Evolutionary conservation across 1,284 basidiomycete species (phyloP).

Genomic region (Athelia sp.): DNA sequence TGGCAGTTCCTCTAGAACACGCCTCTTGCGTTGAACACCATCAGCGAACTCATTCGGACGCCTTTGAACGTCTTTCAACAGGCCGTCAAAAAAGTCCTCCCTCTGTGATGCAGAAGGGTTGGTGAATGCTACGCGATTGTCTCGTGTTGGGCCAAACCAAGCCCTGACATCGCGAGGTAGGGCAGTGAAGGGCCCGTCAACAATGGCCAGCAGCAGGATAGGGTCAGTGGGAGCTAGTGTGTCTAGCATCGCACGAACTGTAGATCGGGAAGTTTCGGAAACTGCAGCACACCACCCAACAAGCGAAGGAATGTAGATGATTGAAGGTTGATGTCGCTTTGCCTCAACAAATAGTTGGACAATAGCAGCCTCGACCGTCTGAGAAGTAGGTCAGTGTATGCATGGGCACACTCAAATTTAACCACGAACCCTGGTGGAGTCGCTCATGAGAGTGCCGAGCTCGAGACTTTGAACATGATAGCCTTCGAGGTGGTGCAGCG

Average conservation of each 20-base stretch:
- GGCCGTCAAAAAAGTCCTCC: constrained; percentile 72
- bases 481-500: constrained; percentile 92
- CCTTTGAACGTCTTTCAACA: constrained; percentile 63
- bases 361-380: constrained; percentile 90
- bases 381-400: constrained; percentile 6
- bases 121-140: constrained; percentile 68
- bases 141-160: constrained; percentile 87
- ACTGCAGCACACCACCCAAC: constrained; percentile 84
- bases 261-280: constrained; percentile 79
- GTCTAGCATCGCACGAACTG: constrained; percentile 88
- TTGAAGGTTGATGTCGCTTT: constrained; percentile 94
- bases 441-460: constrained; percentile 83
- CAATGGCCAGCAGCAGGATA: constrained; percentile 84
- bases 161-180: constrained; percentile 81
- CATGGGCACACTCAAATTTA: neutral
- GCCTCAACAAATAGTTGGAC: constrained; percentile 98
- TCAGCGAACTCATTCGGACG: constrained; percentile 92
- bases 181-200: constrained; percentile 70
- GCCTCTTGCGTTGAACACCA: constrained; percentile 78
- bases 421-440: constrained; percentile 75
- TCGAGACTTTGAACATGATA: constrained; percentile 95
- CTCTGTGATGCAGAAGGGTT: constrained; percentile 54
- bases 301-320: constrained; percentile 92
- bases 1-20: constrained; percentile 83
- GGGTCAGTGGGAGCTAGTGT: constrained; percentile 89